A percentile compares a stretch with the other conserved stretches of the same genome.
Evolutionary conservation across 306 rosid species (phyloP).

Genomic region (Cercis canadensis): DNA sequence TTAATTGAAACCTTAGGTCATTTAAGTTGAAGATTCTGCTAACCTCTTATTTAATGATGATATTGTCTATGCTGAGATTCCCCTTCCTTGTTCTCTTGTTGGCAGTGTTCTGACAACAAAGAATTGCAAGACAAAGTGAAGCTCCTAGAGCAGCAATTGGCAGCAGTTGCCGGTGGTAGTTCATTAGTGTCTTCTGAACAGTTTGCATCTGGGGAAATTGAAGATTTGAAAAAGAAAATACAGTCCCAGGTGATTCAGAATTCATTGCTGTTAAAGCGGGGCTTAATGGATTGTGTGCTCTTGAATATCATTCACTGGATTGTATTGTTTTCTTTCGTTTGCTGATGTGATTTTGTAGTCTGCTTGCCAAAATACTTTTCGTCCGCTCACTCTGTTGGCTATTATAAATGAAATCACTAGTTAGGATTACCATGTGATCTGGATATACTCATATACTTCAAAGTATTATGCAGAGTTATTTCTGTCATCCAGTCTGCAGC

Average conservation of each 20-base stretch:
- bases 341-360: not conserved
- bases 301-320: not conserved
- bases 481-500: slow-evolving; percentile 17
- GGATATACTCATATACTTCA: slow-evolving; percentile 3
- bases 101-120: slow-evolving; percentile 80
- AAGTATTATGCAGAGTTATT: not conserved
- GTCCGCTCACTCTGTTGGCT: slow-evolving; percentile 12
- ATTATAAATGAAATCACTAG: not conserved
- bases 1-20: slow-evolving; percentile 21
- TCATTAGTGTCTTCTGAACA: slow-evolving; percentile 48
- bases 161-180: slow-evolving; percentile 51
- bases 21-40: slow-evolving; percentile 14
- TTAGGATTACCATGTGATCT: slow-evolving; percentile 1
- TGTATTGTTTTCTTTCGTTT: slow-evolving; percentile 1
- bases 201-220: slow-evolving; percentile 57
- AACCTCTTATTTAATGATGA: slow-evolving; percentile 17
- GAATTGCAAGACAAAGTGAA: slow-evolving; percentile 76
- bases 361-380: slow-evolving; percentile 14
- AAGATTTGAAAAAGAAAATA: slow-evolving; percentile 79
- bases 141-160: slow-evolving; percentile 69
- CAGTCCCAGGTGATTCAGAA: slow-evolving; percentile 73
- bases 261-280: slow-evolving; percentile 22
- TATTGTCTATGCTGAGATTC: slow-evolving; percentile 24
- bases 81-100: slow-evolving; percentile 32
- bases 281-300: slow-evolving; percentile 20